Evolutionary conservation across 148 eudicot genomes (phyloP).

Genomic region (Cornus florida): DNA sequence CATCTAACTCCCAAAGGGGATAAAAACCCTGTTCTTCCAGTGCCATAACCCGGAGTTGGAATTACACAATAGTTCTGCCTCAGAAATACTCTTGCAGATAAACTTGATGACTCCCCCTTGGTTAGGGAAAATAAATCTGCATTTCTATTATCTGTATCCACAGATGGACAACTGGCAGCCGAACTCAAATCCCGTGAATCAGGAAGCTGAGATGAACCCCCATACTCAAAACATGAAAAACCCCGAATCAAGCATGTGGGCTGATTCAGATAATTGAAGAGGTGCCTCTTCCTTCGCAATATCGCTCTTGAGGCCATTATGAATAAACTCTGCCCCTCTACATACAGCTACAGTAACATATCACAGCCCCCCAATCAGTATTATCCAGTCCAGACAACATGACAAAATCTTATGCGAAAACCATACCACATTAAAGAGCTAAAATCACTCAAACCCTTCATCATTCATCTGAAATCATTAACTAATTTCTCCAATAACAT

Average conservation of each 20-base stretch:
- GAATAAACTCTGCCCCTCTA: constrained; percentile 14
- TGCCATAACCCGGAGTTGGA: constrained; percentile 26
- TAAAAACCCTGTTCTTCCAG: constrained; percentile 28
- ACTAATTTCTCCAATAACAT: no score
- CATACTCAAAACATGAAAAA: constrained; percentile 36
- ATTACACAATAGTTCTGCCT: constrained; percentile 23
- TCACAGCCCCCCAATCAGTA: not conserved
- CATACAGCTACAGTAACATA: constrained; percentile 14
- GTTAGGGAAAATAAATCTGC: constrained; percentile 28
- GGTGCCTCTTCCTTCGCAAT: constrained; percentile 47
- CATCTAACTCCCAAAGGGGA: constrained; percentile 35
- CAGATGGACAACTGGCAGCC: constrained; percentile 25
- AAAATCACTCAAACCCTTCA: not conserved
- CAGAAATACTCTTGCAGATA: constrained; percentile 30
- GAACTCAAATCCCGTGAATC: constrained; percentile 29
- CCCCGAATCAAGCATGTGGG: constrained; percentile 31
- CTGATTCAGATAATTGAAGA: constrained; percentile 34
- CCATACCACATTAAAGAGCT: not conserved
- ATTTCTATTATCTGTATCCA: constrained; percentile 21
- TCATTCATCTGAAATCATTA: no score
- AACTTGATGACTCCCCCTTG: constrained; percentile 26
- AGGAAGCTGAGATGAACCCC: constrained; percentile 27
- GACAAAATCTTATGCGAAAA: not conserved
- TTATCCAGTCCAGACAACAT: not conserved
- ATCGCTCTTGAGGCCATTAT: constrained; percentile 65